phyloP scores from a whole-genome alignment of 2,329 filamentous ascomycete genomes.

The Neonectria neomacrospora region DNA sequence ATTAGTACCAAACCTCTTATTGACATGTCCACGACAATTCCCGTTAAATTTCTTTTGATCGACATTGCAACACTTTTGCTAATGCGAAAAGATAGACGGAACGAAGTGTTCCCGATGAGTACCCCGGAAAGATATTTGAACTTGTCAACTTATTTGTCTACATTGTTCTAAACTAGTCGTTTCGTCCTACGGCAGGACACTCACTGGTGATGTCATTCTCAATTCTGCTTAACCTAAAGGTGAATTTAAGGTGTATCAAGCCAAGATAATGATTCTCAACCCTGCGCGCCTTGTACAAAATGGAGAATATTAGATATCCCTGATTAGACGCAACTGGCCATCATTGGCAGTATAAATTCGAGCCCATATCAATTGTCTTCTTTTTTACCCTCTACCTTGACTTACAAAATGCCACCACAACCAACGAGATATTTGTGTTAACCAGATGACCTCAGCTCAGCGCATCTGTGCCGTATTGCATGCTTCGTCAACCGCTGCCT shows the following conservation, averaged over 20 bases:
- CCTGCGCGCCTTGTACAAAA: no score
- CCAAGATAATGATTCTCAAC: not conserved
- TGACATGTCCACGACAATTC: no score
- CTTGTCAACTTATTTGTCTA: not conserved
- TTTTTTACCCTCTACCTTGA: slow-evolving; percentile 6
- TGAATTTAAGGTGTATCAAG: not conserved
- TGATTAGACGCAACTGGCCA: not conserved
- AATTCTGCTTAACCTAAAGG: not conserved
- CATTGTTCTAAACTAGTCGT: not conserved
- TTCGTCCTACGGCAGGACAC: not conserved
- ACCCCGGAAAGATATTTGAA: not conserved
- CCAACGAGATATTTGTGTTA: not conserved
- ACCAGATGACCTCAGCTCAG: not conserved
- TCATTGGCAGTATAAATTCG: not conserved
- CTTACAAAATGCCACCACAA: slow-evolving; percentile 13
- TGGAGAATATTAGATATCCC: not conserved
- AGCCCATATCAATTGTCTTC: not conserved
- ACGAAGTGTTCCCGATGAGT: not conserved
- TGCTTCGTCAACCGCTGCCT: no score
- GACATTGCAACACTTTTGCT: no score
- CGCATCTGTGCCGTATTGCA: not conserved
- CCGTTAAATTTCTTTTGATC: no score
- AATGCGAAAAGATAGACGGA: not conserved
- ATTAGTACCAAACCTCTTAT: no score
- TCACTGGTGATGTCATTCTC: not conserved